These are phyloP conservation scores for Omphalotus olearius DNA, from an alignment of 1,284 basidiomycete species.

Conservation along the genomic window DNA sequence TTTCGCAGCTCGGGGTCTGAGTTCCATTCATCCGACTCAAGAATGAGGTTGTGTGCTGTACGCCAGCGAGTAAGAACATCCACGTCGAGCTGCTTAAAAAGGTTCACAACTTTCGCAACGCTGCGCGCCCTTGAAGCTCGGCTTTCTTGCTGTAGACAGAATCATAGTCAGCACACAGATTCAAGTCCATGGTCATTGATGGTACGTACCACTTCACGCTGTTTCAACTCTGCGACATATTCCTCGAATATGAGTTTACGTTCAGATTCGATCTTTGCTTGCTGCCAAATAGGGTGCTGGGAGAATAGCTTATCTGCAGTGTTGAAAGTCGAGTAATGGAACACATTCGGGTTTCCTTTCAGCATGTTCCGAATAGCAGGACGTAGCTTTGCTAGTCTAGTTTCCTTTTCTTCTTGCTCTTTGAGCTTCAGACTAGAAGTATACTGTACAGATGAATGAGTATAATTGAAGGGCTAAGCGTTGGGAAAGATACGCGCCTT, in stretches of 20 bases:
- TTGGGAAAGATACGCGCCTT: conserved; percentile 51
- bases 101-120: conserved; percentile 70
- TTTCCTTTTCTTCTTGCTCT: conserved; percentile 74
- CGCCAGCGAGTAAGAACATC: conserved; percentile 90
- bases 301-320: conserved; percentile 83
- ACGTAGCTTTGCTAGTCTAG: conserved; percentile 76
- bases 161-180: conserved; percentile 3
- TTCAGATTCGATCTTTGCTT: conserved; percentile 80
- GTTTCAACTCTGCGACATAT: conserved; percentile 79
- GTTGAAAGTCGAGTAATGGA: conserved; percentile 83
- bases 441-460: conserved; percentile 46
- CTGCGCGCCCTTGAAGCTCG: conserved; percentile 72
- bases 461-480: not conserved
- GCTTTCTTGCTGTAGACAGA: conserved; percentile 59
- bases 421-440: conserved; percentile 60
- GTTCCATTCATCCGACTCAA: conserved; percentile 76
- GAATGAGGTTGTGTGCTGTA: conserved; percentile 70
- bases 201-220: conserved; percentile 74
- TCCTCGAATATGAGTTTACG: conserved; percentile 85
- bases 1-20: conserved; percentile 70
- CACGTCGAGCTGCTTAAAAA: conserved; percentile 82
- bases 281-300: conserved; percentile 85
- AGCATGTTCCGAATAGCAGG: conserved; percentile 83
- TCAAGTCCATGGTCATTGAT: not conserved
- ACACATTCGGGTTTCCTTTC: conserved; percentile 78